Conservation (phyloP, 345 rosid genomes). For the Ricinus communis region DNA sequence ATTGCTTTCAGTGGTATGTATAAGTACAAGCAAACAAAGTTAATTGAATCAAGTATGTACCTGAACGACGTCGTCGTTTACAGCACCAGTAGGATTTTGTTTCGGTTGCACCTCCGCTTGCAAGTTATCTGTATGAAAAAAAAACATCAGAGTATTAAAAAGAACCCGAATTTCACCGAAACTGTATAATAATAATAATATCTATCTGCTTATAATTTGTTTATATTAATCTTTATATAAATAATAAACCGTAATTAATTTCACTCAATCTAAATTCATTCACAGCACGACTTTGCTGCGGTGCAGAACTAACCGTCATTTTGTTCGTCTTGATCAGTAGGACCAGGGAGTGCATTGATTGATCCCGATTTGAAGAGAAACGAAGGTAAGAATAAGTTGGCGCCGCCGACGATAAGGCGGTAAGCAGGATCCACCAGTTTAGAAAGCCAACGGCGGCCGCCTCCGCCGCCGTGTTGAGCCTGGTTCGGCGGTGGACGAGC, state of each 20-base stretch:
- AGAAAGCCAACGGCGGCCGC: conserved; percentile 50
- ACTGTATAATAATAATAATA: no score
- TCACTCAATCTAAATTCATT: neutral
- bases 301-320: conserved; percentile 38
- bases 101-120: conserved; percentile 32
- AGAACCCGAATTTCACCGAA: no score
- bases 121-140: conserved; percentile 32
- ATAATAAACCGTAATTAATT: neutral
- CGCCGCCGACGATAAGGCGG: conserved; percentile 68
- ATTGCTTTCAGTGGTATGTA: neutral
- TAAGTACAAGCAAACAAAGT: neutral
- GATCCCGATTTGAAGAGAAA: conserved; percentile 50
- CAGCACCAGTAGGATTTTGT: conserved; percentile 27
- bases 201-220: no score
- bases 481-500: conserved; percentile 53
- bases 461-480: conserved; percentile 28
- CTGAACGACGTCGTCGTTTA: conserved; percentile 11
- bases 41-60: neutral
- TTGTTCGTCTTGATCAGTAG: conserved; percentile 9
- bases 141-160: no score
- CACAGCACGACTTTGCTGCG: neutral
- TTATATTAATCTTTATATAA: no score
- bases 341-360: conserved; percentile 35
- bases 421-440: conserved; percentile 78
- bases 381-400: conserved; percentile 60